A percentile compares a stretch with the other conserved stretches of the same genome.
Evolutionary conservation across 139 green algal species (phyloP).

Genomic region (Tetradesmus lagerheimii): DNA sequence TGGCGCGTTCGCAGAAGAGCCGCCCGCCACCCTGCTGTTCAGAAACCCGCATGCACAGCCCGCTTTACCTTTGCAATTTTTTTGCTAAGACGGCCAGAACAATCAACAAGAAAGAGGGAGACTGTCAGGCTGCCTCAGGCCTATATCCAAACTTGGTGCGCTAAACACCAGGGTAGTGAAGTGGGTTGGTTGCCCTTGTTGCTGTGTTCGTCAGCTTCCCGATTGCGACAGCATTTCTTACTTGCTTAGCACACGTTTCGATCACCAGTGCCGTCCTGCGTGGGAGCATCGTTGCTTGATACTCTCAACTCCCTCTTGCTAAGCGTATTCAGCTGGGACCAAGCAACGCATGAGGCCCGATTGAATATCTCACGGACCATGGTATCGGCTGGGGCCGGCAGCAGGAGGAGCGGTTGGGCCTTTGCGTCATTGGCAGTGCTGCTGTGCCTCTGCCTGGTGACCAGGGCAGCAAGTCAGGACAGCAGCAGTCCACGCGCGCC

Average conservation of each 20-base stretch:
- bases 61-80: not conserved
- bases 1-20: not conserved
- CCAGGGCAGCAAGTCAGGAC: not conserved
- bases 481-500: not conserved
- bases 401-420: not conserved
- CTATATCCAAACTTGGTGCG: not conserved
- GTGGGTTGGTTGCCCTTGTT: not conserved
- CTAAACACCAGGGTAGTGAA: not conserved
- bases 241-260: not conserved
- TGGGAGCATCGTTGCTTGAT: not conserved
- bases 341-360: not conserved
- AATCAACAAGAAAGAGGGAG: slow-evolving; percentile 2
- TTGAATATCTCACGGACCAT: not conserved
- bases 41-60: not conserved
- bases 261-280: not conserved
- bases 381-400: not conserved
- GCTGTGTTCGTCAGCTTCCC: not conserved
- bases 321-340: not conserved
- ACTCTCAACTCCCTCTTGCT: not conserved
- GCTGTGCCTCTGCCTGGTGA: slow-evolving; percentile 11
- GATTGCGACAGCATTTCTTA: not conserved
- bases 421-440: not conserved
- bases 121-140: not conserved
- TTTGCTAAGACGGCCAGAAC: not conserved
- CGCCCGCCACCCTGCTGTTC: not conserved